A percentile compares a stretch with the other conserved stretches of the same genome.
phyloP scores from a whole-genome alignment of 495 filamentous ascomycete species.

The Penicillium cosmopolitanum region DNA sequence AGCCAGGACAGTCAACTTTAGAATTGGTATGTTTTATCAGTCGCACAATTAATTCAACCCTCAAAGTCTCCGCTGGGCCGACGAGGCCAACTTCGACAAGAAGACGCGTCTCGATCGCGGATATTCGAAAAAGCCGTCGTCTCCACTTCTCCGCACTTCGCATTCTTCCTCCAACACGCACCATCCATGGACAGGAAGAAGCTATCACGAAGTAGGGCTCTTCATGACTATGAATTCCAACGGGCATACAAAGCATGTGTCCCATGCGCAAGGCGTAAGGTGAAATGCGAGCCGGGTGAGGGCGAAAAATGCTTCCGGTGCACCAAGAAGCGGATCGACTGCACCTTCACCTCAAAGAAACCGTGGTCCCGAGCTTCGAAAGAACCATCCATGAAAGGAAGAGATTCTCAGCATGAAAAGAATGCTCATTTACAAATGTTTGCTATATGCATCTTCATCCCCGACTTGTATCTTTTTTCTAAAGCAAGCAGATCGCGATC shows the following conservation, averaged over 20 bases:
- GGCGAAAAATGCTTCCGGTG: conserved; percentile 26
- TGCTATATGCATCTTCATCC: not conserved
- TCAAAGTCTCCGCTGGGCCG: not conserved
- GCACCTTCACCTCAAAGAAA: conserved; percentile 25
- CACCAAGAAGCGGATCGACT: conserved; percentile 22
- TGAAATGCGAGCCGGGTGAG: conserved; percentile 25
- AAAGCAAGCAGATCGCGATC: conserved; percentile 2
- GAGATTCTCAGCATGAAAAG: not conserved
- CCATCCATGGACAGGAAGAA: conserved; percentile 12
- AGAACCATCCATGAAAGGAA: not conserved
- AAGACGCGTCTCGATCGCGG: conserved; percentile 8
- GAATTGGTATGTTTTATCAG: too few relatives aligned
- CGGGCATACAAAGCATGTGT: conserved; percentile 34
- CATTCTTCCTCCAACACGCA: not conserved
- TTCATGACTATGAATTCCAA: conserved; percentile 27
- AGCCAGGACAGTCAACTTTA: too few relatives aligned
- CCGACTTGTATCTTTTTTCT: not conserved
- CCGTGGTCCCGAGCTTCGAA: conserved; percentile 27
- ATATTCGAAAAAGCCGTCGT: conserved; percentile 16
- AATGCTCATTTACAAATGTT: not conserved
- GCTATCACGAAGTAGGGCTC: conserved; percentile 9
- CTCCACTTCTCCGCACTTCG: conserved; percentile 9
- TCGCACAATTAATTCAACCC: not conserved
- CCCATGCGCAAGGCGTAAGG: conserved; percentile 34
- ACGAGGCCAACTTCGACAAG: not conserved